Base-by-base conservation (phyloP, 1,284 basidiomycete species). In the Tylopilus sp. region DNA sequence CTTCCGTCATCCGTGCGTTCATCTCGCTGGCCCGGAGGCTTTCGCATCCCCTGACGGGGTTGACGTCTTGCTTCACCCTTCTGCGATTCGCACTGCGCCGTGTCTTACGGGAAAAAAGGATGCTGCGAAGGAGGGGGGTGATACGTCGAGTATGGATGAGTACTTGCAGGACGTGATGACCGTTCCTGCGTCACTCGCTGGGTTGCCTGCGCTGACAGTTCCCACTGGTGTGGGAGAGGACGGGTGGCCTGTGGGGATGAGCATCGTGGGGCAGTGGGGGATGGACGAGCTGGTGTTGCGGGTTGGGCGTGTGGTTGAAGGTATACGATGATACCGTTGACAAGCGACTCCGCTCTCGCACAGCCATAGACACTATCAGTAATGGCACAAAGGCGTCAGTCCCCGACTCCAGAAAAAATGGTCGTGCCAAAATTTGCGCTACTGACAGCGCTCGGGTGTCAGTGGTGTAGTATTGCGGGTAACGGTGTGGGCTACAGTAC, bases 121-220 rank as follows among this genome's bases (percentile, higher is more conserved):
- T 15, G 26, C 21, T 15, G 34, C 41, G 7, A 33, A 24, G 18
- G 56, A 53, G 21, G 17, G 8, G 21, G 2, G 20, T 14, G 26
- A 37, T 3, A 54, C 54, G 17, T 60, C 63, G 39, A 66, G 67
- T 17, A 59, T 83, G 46, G 73, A 77, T 46, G 68, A 76, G 38
- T 99, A 98, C 64, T 80, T 91, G 11, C 94, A 98, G 64, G 95
- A 99, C 58, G 79, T 96, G 4, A 72, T 99, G 57, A 96, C 93
- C 0, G 91, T 95, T 0, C 91, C 94, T 1, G 92, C 93, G 2
- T 93, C 88, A 2, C 73, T 99, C 31, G 93, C 91, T 0, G 94
- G 94, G 0, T 60, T 98, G 24, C 94, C 94, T 0, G 88, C 86
- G 0, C 61, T 97, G 42, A 86, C 77, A 44, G 77, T 97, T 1